Percentiles rank a stretch among this genome's conserved stretches.
Evolutionary conservation across 2,329 filamentous ascomycete genomes (phyloP).

Genomic region (Cladophialophora chaetospira): DNA sequence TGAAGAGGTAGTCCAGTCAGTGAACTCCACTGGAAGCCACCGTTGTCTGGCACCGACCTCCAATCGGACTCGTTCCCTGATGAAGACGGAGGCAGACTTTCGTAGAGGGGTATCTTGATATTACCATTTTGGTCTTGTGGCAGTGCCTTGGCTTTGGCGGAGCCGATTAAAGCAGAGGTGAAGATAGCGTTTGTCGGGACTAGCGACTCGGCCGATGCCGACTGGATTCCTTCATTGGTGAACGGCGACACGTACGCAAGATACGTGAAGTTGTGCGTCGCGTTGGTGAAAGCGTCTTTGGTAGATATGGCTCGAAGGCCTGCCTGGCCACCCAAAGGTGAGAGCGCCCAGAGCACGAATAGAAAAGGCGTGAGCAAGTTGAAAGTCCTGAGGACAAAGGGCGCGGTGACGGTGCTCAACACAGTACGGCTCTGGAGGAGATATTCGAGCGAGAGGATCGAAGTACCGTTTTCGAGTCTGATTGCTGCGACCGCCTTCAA

Average conservation of each 20-base stretch:
- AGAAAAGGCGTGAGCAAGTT: slow-evolving; percentile 4
- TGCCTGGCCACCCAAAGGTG: slow-evolving; percentile 7
- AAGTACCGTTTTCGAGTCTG: slow-evolving; percentile 7
- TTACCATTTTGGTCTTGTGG: slow-evolving; percentile 3
- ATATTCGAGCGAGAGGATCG: slow-evolving; percentile 7
- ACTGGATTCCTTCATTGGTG: slow-evolving; percentile 4
- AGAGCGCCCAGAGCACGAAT: slow-evolving; percentile 7
- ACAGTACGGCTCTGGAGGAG: slow-evolving; percentile 5
- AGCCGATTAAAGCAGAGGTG: slow-evolving; percentile 4
- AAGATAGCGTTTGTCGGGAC: slow-evolving; percentile 11
- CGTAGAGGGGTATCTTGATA: slow-evolving; percentile 12
- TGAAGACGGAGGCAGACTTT: not conserved
- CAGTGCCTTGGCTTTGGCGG: not conserved
- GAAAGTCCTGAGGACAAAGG: not conserved
- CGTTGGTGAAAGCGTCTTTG: slow-evolving; percentile 1
- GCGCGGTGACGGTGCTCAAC: slow-evolving; percentile 3
- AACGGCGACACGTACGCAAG: slow-evolving; percentile 7
- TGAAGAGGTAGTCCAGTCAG: slow-evolving; percentile 9
- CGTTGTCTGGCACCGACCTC: slow-evolving; percentile 1
- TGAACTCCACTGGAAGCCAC: slow-evolving; percentile 4
- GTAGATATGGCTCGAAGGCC: slow-evolving; percentile 9
- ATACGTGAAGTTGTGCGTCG: slow-evolving; percentile 8
- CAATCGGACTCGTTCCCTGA: not conserved
- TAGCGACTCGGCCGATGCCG: slow-evolving; percentile 5
- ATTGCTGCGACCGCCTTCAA: not conserved